Conservation (phyloP, 805 yeast species). For the Saccharomycopsis sp. region DNA sequence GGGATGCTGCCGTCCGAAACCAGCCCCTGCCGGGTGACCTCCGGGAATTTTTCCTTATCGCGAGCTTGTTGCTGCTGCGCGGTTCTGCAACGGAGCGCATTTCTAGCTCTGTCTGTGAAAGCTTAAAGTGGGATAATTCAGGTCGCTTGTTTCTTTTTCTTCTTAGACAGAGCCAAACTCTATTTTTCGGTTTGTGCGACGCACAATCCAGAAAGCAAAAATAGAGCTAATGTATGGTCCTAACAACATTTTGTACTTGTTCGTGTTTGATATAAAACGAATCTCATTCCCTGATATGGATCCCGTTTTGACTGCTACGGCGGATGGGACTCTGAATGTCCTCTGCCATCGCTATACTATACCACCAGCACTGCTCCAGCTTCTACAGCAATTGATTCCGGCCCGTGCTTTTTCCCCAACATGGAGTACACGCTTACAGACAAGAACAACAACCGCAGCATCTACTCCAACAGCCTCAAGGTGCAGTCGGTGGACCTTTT, state of each 20-base stretch:
- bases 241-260: neutral
- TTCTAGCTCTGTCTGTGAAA: neutral
- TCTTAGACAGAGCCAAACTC: neutral
- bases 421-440: neutral
- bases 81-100: neutral
- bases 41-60: neutral
- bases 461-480: conserved; percentile 1
- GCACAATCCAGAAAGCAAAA: neutral
- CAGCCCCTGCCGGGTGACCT: neutral
- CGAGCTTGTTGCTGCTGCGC: neutral
- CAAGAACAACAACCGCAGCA: neutral
- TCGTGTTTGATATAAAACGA: neutral
- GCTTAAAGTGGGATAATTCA: neutral
- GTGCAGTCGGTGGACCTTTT: neutral
- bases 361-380: too few species aligned
- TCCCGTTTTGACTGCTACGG: too few species aligned
- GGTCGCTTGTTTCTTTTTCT: neutral
- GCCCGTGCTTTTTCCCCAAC: too few species aligned
- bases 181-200: neutral
- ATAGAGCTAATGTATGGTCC: neutral
- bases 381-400: too few species aligned
- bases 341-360: too few species aligned
- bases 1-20: neutral
- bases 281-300: neutral
- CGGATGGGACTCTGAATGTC: too few species aligned